A percentile compares a stretch with the other conserved stretches of the same genome.
phyloP scores from a whole-genome alignment of 2,329 filamentous ascomycete genomes.

The Pseudodiploospora longispora region DNA sequence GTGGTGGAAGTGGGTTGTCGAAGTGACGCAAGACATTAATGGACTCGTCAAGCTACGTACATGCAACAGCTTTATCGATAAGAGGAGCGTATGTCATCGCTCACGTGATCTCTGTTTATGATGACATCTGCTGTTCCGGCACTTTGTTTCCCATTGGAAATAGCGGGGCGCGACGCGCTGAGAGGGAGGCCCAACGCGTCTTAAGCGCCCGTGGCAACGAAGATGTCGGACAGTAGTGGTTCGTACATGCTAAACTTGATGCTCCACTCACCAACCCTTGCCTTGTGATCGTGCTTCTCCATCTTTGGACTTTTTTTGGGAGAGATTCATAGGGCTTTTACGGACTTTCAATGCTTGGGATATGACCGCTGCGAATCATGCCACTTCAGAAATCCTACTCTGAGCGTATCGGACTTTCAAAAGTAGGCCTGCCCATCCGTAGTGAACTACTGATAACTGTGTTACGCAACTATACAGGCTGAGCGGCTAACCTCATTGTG shows the following conservation, averaged over 20 bases:
- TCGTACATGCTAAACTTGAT: neutral
- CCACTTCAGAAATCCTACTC: conserved; percentile 36
- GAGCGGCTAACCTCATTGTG: no score
- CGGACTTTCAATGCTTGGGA: conserved; percentile 11
- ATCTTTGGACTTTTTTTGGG: neutral
- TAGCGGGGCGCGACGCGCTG: conserved; percentile 10
- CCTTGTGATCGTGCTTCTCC: neutral
- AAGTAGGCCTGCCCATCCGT: conserved; percentile 17
- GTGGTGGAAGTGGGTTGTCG: no score
- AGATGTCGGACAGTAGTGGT: neutral
- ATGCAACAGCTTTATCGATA: conserved; percentile 21
- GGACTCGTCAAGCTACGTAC: neutral
- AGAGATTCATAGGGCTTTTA: neutral
- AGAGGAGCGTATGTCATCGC: conserved; percentile 17
- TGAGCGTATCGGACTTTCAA: conserved; percentile 23
- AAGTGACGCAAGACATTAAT: conserved; percentile 8
- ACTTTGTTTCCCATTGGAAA: neutral
- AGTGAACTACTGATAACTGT: conserved; percentile 3
- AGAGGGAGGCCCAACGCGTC: neutral
- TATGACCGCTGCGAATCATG: conserved; percentile 18
- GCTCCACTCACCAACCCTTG: conserved; percentile 4
- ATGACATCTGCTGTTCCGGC: no score
- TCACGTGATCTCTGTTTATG: neutral
- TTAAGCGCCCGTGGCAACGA: neutral
- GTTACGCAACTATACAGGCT: neutral